Percentiles rank a stretch among this genome's conserved stretches.
Conservation (phyloP, 441 rosid genomes). For the Hura crepitans region DNA sequence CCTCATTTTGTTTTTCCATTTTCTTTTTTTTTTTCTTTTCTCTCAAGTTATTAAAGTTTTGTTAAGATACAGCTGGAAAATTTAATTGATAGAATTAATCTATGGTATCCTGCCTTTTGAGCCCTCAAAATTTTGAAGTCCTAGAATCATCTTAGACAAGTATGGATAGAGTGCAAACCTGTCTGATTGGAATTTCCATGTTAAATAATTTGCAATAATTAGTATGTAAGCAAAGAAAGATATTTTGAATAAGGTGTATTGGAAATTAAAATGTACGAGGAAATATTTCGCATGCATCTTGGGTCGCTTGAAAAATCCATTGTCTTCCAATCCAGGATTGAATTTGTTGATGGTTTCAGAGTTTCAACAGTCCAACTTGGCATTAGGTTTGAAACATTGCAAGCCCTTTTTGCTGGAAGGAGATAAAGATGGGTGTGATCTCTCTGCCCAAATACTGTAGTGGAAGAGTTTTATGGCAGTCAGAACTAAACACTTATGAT, state of each 20-base stretch:
- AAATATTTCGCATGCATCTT: conserved; percentile 21
- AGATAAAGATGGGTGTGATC: neutral
- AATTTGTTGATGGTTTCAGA: conserved; percentile 26
- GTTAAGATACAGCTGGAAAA: neutral
- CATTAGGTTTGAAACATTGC: conserved; percentile 24
- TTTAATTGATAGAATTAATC: neutral
- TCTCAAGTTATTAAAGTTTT: neutral
- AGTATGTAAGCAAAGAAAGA: neutral
- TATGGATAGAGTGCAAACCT: neutral
- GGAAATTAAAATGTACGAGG: conserved; percentile 11
- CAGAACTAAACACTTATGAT: too few relatives aligned
- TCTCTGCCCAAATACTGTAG: neutral
- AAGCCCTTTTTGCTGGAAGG: conserved; percentile 14
- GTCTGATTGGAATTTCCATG: neutral
- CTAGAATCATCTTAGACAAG: neutral
- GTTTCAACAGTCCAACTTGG: conserved; percentile 18
- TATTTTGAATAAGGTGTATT: conserved; percentile 10
- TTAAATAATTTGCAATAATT: neutral
- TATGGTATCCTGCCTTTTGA: neutral
- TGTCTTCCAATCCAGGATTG: conserved; percentile 16
- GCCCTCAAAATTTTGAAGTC: neutral
- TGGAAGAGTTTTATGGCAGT: too few relatives aligned
- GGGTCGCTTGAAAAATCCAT: conserved; percentile 28
- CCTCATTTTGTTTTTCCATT: neutral
- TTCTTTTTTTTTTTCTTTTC: neutral